phyloP scores from a whole-genome alignment of 345 rosid species.

The Eucalyptus dawsonii region DNA sequence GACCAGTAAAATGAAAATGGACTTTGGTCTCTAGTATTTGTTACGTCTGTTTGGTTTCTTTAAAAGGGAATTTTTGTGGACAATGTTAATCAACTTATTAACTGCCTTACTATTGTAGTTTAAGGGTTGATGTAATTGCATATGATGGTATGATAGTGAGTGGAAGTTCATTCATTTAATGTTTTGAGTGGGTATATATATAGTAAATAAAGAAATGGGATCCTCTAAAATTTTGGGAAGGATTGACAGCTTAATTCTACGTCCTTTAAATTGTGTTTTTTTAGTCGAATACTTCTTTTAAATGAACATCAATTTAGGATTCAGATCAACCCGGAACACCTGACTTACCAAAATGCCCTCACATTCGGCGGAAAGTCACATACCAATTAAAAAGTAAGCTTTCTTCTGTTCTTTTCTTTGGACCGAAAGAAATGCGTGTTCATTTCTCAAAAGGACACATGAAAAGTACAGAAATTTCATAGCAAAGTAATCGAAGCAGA shows the following conservation, averaged over 20 bases:
- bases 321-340: background rate
- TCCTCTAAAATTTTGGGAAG: background rate
- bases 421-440: no score
- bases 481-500: no score
- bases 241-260: background rate
- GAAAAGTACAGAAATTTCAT: no score
- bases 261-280: background rate
- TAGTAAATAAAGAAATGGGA: background rate
- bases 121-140: background rate
- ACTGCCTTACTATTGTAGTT: background rate
- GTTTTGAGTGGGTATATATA: background rate
- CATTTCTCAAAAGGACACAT: no score
- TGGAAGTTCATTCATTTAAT: background rate
- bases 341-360: background rate
- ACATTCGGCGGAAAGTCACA: background rate
- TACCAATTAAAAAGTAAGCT: background rate
- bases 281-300: background rate
- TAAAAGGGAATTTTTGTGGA: background rate
- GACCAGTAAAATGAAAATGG: background rate
- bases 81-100: background rate
- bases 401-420: background rate
- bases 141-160: background rate
- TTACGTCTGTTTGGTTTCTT: background rate
- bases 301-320: background rate
- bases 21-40: background rate